A percentile compares a stretch with the other conserved stretches of the same genome.
phyloP scores from a whole-genome alignment of 139 green algal species.

The Chlamydomonas urium region DNA sequence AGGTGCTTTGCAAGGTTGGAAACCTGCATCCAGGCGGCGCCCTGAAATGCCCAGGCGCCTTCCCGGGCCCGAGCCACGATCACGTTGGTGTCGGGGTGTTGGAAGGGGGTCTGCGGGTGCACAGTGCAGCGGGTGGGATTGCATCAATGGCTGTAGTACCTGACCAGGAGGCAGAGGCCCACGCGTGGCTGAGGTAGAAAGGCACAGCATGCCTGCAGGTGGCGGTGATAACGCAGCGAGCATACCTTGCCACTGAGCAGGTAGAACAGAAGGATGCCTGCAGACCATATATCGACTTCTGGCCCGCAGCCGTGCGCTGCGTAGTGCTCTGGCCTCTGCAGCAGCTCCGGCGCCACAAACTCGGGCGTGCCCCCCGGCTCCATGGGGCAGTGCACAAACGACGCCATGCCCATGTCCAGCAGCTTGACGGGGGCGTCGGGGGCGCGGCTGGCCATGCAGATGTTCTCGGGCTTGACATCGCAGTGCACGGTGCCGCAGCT shows the following conservation, averaged over 20 bases:
- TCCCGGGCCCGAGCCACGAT: constrained; percentile 30
- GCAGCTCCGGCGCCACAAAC: constrained; percentile 42
- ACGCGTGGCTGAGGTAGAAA: too few species aligned
- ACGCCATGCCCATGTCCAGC: constrained; percentile 35
- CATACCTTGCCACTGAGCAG: constrained; percentile 40
- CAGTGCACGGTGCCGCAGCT: constrained; percentile 35
- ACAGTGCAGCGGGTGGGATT: background rate
- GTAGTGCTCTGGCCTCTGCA: constrained; percentile 19
- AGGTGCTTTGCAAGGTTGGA: constrained; percentile 28
- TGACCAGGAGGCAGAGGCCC: too few species aligned
- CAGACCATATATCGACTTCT: constrained; percentile 37
- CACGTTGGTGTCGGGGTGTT: constrained; percentile 14
- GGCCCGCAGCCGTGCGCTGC: constrained; percentile 18
- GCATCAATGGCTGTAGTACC: too few species aligned
- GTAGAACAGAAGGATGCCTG: constrained; percentile 38
- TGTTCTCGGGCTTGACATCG: constrained; percentile 56
- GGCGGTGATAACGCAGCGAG: too few species aligned
- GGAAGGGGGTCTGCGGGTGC: constrained; percentile 32
- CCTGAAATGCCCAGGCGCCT: constrained; percentile 28
- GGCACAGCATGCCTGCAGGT: too few species aligned
- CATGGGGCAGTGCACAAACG: constrained; percentile 21
- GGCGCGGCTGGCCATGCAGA: constrained; percentile 33
- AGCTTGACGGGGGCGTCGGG: constrained; percentile 34
- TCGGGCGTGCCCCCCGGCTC: constrained; percentile 35
- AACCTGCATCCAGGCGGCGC: constrained; percentile 22